Conservation (phyloP, 805 yeast genomes). For the Yamadazyma philogaea region DNA sequence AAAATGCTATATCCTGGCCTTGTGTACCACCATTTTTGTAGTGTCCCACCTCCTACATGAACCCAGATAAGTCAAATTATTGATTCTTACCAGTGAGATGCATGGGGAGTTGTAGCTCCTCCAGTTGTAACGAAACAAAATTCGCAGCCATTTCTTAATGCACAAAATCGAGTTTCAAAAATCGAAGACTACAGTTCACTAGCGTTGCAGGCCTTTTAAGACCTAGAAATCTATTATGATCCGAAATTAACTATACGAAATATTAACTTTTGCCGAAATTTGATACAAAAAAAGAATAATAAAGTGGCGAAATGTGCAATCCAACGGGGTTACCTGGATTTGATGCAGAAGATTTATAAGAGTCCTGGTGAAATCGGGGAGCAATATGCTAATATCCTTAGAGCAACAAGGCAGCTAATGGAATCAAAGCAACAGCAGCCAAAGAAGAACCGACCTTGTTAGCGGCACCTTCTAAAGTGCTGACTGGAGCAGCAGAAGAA, state of each 20-base stretch:
- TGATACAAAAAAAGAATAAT: slow-evolving; percentile 3
- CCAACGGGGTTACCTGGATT: not conserved
- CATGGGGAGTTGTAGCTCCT: too few relatives aligned
- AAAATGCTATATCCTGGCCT: too few relatives aligned
- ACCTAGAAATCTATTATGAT: slow-evolving; percentile 9
- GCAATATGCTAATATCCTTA: slow-evolving; percentile 15
- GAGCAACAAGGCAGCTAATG: slow-evolving; percentile 32
- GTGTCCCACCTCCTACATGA: too few relatives aligned
- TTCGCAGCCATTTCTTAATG: not conserved
- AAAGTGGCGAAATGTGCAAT: slow-evolving; percentile 8
- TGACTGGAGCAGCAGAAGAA: slow-evolving; percentile 14
- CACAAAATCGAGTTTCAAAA: not conserved
- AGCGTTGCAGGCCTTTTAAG: not conserved
- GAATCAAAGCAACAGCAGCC: slow-evolving; percentile 29
- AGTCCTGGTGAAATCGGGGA: not conserved
- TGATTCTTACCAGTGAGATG: too few relatives aligned
- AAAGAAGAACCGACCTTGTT: slow-evolving; percentile 20
- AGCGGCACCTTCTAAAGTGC: slow-evolving; percentile 28
- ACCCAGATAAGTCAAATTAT: too few relatives aligned
- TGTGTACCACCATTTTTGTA: too few relatives aligned
- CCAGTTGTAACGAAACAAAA: not conserved
- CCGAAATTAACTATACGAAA: slow-evolving; percentile 11
- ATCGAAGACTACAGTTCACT: not conserved
- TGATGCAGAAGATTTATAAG: not conserved
- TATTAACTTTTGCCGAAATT: slow-evolving; percentile 8